Evolutionary conservation across 345 rosid genomes (phyloP).

Genomic region (Lepidium sativum): DNA sequence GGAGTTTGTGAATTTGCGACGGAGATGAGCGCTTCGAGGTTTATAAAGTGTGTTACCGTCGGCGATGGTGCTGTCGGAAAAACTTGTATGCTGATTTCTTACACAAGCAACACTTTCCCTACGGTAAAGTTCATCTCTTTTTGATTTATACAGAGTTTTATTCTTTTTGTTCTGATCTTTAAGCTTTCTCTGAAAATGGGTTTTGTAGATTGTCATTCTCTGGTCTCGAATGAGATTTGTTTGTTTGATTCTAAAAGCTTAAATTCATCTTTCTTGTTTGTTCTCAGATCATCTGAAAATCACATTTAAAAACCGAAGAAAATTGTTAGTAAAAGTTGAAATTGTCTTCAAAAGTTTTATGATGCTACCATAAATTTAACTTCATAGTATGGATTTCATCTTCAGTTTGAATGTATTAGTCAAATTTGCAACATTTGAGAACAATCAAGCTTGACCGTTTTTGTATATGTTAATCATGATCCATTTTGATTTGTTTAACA

Average conservation of each 20-base stretch:
- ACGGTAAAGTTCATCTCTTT: conserved; percentile 38
- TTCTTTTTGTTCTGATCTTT: background rate
- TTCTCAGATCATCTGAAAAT: background rate
- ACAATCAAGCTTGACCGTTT: background rate
- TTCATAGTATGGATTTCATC: background rate
- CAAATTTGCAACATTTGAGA: background rate
- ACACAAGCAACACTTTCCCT: conserved; percentile 96
- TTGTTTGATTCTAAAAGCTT: background rate
- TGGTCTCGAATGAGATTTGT: background rate
- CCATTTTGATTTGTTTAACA: background rate
- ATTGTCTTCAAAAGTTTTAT: background rate
- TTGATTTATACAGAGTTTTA: background rate
- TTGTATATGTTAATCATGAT: background rate
- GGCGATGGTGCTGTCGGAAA: conserved; percentile 98
- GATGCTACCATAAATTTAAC: background rate
- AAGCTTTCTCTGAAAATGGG: background rate
- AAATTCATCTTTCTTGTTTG: background rate
- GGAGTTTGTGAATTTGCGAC: background rate
- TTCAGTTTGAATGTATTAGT: background rate
- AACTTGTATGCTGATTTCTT: conserved; percentile 90
- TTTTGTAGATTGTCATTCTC: background rate
- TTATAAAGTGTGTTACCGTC: conserved; percentile 95
- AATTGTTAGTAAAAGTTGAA: no score
- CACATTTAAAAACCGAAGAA: no score
- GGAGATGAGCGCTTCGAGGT: conserved; percentile 85